These are phyloP conservation scores for Leptoxyphium fumago DNA, from an alignment of 2,329 filamentous ascomycete species.

Conservation along the genomic window DNA sequence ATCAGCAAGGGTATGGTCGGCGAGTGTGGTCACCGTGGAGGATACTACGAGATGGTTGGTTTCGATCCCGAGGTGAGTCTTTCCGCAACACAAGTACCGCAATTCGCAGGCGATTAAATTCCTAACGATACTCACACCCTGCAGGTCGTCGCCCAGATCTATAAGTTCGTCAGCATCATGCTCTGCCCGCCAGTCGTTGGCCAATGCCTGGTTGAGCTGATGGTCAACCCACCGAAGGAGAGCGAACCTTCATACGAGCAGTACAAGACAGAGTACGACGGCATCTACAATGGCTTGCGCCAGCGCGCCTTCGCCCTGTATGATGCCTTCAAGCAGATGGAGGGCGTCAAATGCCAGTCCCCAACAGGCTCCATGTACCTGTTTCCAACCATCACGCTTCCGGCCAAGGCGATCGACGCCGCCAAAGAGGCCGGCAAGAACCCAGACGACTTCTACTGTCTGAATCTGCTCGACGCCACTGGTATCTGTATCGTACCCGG, in stretches of 20 bases:
- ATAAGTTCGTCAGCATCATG: slow-evolving; percentile 97
- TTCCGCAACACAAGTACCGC: background rate
- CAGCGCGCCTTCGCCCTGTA: slow-evolving; percentile 74
- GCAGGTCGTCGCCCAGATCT: slow-evolving; percentile 80
- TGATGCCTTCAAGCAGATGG: slow-evolving; percentile 84
- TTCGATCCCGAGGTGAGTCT: slow-evolving; percentile 44
- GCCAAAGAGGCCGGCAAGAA: slow-evolving; percentile 57
- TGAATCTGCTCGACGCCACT: slow-evolving; percentile 79
- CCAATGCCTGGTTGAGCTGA: slow-evolving; percentile 91
- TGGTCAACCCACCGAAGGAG: slow-evolving; percentile 83
- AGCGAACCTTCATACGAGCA: slow-evolving; percentile 74
- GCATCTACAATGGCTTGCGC: slow-evolving; percentile 64
- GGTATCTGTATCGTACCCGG: slow-evolving; percentile 91
- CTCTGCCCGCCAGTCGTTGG: slow-evolving; percentile 90
- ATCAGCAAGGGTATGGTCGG: slow-evolving; percentile 98
- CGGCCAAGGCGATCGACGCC: slow-evolving; percentile 59
- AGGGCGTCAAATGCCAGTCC: slow-evolving; percentile 78
- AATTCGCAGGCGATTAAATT: background rate
- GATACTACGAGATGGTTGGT: slow-evolving; percentile 90
- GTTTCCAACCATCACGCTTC: slow-evolving; percentile 81
- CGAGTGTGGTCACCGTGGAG: slow-evolving; percentile 93
- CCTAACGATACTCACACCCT: slow-evolving; percentile 20
- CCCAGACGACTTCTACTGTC: slow-evolving; percentile 88
- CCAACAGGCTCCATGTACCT: slow-evolving; percentile 98
- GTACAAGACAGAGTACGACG: slow-evolving; percentile 73